Conservation (phyloP, 148 eudicot genomes). For the Dianthus caryophyllus region DNA sequence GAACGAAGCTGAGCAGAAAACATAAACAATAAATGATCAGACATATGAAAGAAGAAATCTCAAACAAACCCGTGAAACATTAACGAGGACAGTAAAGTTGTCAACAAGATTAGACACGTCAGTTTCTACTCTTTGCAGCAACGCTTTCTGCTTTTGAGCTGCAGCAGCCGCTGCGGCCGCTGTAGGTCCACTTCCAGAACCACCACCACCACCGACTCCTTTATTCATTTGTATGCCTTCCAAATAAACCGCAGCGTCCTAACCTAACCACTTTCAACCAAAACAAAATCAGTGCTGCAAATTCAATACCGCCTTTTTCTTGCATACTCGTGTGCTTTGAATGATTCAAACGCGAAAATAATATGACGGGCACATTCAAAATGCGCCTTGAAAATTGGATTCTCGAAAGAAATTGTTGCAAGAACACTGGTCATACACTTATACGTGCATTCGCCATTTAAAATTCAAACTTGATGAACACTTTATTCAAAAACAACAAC, state of each 20-base stretch:
- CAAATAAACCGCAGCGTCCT: not conserved
- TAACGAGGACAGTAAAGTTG: conserved; percentile 65
- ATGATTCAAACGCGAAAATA: too few relatives aligned
- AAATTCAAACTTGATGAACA: too few relatives aligned
- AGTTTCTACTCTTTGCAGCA: conserved; percentile 75
- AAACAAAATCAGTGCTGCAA: not conserved
- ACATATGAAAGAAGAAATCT: not conserved
- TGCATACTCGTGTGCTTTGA: too few relatives aligned
- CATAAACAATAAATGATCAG: not conserved
- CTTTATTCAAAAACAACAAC: too few relatives aligned
- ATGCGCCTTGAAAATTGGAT: too few relatives aligned
- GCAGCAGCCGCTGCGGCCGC: conserved; percentile 77
- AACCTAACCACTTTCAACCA: not conserved
- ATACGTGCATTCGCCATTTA: too few relatives aligned
- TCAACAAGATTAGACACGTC: conserved; percentile 84
- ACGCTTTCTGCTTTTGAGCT: conserved; percentile 77
- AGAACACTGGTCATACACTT: too few relatives aligned
- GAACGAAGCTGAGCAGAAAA: not conserved
- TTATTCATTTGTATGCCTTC: conserved; percentile 43
- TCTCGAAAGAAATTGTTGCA: too few relatives aligned
- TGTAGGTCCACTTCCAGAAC: conserved; percentile 70
- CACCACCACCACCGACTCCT: conserved; percentile 38
- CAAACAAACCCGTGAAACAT: conserved; percentile 60
- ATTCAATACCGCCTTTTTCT: too few relatives aligned
- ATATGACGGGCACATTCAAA: too few relatives aligned